A percentile compares a stretch with the other conserved stretches of the same genome.
Conservation (phyloP, 1,139 yeast genomes). For the Zygoascus meyerae region DNA sequence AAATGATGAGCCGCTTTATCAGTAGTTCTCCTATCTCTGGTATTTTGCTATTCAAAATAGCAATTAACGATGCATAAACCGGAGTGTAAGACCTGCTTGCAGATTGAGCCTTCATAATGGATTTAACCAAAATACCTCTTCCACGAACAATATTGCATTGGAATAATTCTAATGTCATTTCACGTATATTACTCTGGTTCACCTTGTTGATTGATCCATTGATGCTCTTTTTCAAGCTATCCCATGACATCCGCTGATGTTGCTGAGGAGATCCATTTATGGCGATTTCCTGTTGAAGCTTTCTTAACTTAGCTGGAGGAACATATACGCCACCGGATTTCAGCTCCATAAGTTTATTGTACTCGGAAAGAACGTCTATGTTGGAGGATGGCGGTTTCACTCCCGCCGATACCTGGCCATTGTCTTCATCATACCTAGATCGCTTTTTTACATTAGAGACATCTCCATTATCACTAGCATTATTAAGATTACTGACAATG, state of each 20-base stretch:
- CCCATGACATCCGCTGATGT: constrained; percentile 54
- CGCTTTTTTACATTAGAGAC: no score
- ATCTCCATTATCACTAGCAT: no score
- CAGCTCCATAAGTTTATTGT: constrained; percentile 36
- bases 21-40: constrained; percentile 65
- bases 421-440: no score
- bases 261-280: constrained; percentile 33
- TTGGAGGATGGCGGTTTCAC: no score
- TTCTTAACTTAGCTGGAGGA: constrained; percentile 48
- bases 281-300: constrained; percentile 38
- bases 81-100: constrained; percentile 40
- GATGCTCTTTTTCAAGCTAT: constrained; percentile 43
- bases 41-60: constrained; percentile 59
- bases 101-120: constrained; percentile 53
- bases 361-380: constrained; percentile 35
- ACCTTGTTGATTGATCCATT: constrained; percentile 45
- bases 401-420: no score
- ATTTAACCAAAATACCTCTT: constrained; percentile 52
- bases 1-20: constrained; percentile 49
- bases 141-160: constrained; percentile 52
- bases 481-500: no score
- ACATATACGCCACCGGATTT: constrained; percentile 45
- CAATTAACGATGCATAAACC: constrained; percentile 52
- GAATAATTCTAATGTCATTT: constrained; percentile 46
- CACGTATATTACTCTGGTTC: constrained; percentile 44